phyloP scores from a whole-genome alignment of 1,139 yeast genomes.

The Casaregolazyma lundiana region DNA sequence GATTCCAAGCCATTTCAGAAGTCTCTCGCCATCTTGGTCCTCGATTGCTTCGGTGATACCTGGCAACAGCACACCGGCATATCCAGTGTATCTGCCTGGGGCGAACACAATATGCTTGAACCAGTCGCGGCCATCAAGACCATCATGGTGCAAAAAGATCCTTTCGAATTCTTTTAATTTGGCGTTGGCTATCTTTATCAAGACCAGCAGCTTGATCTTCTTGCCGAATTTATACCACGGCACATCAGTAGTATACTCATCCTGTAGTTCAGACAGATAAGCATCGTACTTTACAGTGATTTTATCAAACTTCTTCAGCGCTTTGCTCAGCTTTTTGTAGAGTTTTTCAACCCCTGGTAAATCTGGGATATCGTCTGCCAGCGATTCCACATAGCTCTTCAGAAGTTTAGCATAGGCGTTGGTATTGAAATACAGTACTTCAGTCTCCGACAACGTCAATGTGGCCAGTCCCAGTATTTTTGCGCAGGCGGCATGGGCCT shows the following conservation, averaged over 20 bases:
- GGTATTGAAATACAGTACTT: slow-evolving; percentile 41
- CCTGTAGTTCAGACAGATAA: slow-evolving; percentile 27
- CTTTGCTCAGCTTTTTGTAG: slow-evolving; percentile 25
- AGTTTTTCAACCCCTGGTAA: slow-evolving; percentile 15
- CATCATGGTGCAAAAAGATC: slow-evolving; percentile 56
- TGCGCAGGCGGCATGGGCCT: slow-evolving; percentile 50
- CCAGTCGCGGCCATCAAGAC: slow-evolving; percentile 72
- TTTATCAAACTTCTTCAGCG: slow-evolving; percentile 23
- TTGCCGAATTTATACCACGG: slow-evolving; percentile 32
- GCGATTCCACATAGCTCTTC: slow-evolving; percentile 33
- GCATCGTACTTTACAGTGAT: slow-evolving; percentile 29
- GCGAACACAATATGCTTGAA: slow-evolving; percentile 82
- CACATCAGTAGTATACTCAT: slow-evolving; percentile 26
- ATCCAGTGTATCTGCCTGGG: slow-evolving; percentile 81
- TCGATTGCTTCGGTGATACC: slow-evolving; percentile 77
- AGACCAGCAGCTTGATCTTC: slow-evolving; percentile 28
- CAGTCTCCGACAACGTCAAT: slow-evolving; percentile 44
- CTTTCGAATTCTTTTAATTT: slow-evolving; percentile 47
- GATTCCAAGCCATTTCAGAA: slow-evolving; percentile 55
- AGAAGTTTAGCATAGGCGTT: slow-evolving; percentile 40
- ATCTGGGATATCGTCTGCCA: slow-evolving; percentile 16
- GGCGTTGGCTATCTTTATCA: slow-evolving; percentile 34
- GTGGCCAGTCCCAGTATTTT: slow-evolving; percentile 48
- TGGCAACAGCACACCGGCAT: slow-evolving; percentile 77
- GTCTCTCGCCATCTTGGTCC: slow-evolving; percentile 52